phyloP scores from a whole-genome alignment of 306 rosid genomes.

The Gastrolobium bilobum region DNA sequence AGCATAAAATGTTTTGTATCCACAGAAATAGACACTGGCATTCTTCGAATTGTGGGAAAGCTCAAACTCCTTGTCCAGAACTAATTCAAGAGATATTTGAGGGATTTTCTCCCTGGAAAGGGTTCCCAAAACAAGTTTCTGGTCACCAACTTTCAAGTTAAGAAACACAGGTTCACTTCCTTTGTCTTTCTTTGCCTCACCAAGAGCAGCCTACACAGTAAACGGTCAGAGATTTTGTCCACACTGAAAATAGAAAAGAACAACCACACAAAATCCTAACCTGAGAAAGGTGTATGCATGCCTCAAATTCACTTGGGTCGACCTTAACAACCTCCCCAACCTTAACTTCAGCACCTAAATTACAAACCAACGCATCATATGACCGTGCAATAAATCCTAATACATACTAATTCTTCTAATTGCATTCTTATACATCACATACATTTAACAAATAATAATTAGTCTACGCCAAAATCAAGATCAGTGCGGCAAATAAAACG shows the following conservation, averaged over 20 bases:
- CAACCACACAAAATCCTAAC: constrained; percentile 47
- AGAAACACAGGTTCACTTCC: constrained; percentile 60
- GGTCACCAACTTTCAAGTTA: constrained; percentile 60
- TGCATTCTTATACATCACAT: background rate
- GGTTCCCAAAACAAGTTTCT: constrained; percentile 80
- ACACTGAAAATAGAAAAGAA: background rate
- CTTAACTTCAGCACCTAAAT: constrained; percentile 88
- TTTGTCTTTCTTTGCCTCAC: constrained; percentile 75
- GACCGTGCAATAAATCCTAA: background rate
- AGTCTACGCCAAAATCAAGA: background rate
- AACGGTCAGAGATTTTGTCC: background rate
- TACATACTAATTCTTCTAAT: background rate
- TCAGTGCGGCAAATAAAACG: background rate
- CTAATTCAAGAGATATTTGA: constrained; percentile 74
- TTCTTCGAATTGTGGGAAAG: constrained; percentile 80
- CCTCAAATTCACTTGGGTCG: constrained; percentile 46
- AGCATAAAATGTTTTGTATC: constrained; percentile 61
- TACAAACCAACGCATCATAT: background rate
- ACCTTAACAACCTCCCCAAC: constrained; percentile 73
- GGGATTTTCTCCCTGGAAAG: constrained; percentile 74
- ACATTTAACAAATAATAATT: background rate
- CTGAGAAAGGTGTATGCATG: constrained; percentile 84
- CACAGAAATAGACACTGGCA: constrained; percentile 72
- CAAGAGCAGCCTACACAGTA: constrained; percentile 72
- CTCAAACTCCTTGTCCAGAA: constrained; percentile 85